A percentile compares a stretch with the other conserved stretches of the same genome.
Evolutionary conservation across 495 filamentous ascomycete species (phyloP).

Genomic region (Lindgomyces ingoldianus): DNA sequence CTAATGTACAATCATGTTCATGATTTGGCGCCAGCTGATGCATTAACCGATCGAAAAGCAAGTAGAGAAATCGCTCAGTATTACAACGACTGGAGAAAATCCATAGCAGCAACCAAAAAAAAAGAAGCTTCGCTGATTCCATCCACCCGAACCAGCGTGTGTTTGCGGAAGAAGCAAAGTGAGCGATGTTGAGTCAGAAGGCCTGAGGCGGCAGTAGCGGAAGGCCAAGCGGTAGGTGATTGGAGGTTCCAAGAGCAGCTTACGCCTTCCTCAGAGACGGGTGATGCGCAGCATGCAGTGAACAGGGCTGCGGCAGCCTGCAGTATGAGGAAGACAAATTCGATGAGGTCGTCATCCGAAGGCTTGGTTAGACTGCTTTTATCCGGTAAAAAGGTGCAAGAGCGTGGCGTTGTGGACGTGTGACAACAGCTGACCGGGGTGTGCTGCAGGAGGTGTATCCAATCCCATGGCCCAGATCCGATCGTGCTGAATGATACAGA

Average conservation of each 20-base stretch:
- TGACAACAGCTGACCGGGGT: constrained; percentile 11
- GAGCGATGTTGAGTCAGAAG: constrained; percentile 28
- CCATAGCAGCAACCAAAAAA: constrained; percentile 17
- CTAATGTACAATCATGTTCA: constrained; percentile 24
- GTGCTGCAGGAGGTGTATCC: constrained; percentile 20
- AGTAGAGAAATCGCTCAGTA: constrained; percentile 33
- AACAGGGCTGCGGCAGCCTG: not conserved
- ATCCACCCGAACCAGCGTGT: constrained; percentile 38
- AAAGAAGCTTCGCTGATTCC: constrained; percentile 16
- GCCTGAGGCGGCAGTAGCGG: constrained; percentile 10
- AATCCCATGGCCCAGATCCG: constrained; percentile 12
- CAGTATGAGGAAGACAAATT: constrained; percentile 4
- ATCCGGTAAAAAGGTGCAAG: constrained; percentile 18
- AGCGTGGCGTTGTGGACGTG: constrained; percentile 10
- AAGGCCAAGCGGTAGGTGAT: not conserved
- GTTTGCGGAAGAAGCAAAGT: constrained; percentile 22
- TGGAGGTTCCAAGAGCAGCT: constrained; percentile 10
- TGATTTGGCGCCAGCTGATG: constrained; percentile 33
- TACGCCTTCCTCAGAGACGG: too few relatives aligned
- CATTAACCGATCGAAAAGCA: constrained; percentile 22
- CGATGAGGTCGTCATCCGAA: constrained; percentile 14
- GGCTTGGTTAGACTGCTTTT: constrained; percentile 18
- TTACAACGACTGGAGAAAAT: constrained; percentile 28
- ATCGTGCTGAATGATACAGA: constrained; percentile 21
- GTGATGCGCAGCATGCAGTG: too few relatives aligned